Evolutionary conservation across 192 early-diverging fungal genomes (phyloP), one percentile per base, ranked within the genome.

Genomic region (Mortierella hygrophila): DNA sequence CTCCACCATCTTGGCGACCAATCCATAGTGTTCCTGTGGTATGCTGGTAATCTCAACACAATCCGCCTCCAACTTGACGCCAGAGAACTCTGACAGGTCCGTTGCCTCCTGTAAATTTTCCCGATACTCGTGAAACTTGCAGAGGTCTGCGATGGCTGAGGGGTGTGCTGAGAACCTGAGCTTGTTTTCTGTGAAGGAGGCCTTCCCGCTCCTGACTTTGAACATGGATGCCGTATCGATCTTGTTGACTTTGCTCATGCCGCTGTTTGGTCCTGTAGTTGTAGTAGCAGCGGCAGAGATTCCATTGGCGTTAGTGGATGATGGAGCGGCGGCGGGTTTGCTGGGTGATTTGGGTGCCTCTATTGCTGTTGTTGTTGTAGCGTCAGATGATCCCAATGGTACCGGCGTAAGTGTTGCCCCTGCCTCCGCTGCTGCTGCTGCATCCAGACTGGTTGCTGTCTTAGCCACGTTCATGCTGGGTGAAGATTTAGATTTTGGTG

Each of bases 181-280:
- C 68, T 86, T 86, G 41, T 65, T 76, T 21, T 86, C 84, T 20
- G 84, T 86, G 32, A 86, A 77, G 9, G 72, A 81, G 6, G 79
- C 84, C 52, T 86, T 86, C 13, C 84, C 84, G 37, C 69, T 80
- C 44, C 75, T 80, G 65, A 86, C 75, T 68, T 79, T 80, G 76
- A 86, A 86, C 84, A 86, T 86, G 44, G 78, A 80, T 1, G 79
- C 79, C 7, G 84, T 55, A 49, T 86, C 84, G 2, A 60, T 73
- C 65, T 86, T 86, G 72, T 80, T 81, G 16, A 81, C 16, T 73
- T 81, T 80, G 76, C 76, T 86, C 23, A 72, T 10, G 60, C 60
- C 32, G 60, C 60, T 82, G 11, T 40, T 82, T 1, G 74, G 42
- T 37, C 20, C 42, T 18, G 20, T 42, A 37, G 18, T 29, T 42